A percentile compares a stretch with the other conserved stretches of the same genome.
These are phyloP conservation scores for Ramaria rubella DNA, from an alignment of 768 basidiomycete genomes.

Conservation along the genomic window DNA sequence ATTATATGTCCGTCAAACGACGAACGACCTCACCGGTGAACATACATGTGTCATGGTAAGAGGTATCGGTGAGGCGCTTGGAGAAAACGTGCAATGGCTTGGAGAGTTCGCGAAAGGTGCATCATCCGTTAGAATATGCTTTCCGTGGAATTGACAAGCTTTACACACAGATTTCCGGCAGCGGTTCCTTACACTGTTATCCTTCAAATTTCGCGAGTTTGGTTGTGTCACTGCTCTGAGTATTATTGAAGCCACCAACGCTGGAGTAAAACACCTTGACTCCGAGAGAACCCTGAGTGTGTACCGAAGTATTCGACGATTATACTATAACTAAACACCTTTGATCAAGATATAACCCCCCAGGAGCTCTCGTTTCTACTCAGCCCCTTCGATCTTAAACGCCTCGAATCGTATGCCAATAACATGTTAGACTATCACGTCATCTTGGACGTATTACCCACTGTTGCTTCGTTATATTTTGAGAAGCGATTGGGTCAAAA, in stretches of 20 bases:
- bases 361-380: conserved; percentile 57
- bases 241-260: conserved; percentile 78
- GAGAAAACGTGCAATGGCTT: conserved; percentile 71
- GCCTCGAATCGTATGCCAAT: conserved; percentile 91
- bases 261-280: conserved; percentile 46
- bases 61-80: conserved; percentile 62
- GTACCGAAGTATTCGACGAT: not conserved
- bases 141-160: not conserved
- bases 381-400: conserved; percentile 92
- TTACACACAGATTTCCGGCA: conserved; percentile 71
- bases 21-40: conserved; percentile 94
- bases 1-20: conserved; percentile 87
- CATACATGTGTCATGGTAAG: conserved; percentile 95
- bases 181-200: conserved; percentile 82
- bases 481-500: conserved; percentile 61
- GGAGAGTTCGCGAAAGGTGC: conserved; percentile 80
- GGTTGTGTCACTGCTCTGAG: conserved; percentile 81
- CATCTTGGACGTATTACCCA: conserved; percentile 85
- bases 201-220: conserved; percentile 94
- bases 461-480: conserved; percentile 78
- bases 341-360: conserved; percentile 39
- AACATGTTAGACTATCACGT: conserved; percentile 97
- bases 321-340: conserved; percentile 19
- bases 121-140: conserved; percentile 13
- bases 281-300: conserved; percentile 33